Percentiles rank a stretch among this genome's conserved stretches.
These are phyloP conservation scores for Diaporthe ilicicola DNA, from an alignment of 2,329 filamentous ascomycete genomes.

Conservation along the genomic window DNA sequence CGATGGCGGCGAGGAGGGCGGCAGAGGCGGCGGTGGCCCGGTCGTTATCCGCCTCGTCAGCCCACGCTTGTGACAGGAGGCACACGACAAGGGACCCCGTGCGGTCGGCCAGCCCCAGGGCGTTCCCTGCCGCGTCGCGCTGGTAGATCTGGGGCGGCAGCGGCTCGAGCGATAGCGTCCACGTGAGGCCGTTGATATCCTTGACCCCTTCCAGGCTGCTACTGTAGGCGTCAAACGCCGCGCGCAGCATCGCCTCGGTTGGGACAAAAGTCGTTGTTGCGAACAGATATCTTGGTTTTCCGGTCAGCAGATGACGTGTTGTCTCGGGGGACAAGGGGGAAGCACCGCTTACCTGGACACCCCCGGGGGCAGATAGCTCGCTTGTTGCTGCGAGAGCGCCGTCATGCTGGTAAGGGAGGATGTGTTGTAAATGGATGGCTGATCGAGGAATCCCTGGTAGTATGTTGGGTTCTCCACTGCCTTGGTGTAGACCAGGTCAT, in stretches of 20 bases:
- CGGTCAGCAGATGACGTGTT: neutral
- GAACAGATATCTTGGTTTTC: neutral
- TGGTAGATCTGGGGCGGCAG: conserved; percentile 24
- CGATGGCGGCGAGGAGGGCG: neutral
- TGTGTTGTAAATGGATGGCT: neutral
- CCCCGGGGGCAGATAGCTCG: neutral
- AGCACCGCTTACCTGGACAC: neutral
- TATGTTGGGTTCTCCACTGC: neutral
- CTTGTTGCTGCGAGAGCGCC: neutral
- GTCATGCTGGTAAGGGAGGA: neutral
- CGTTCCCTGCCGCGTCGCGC: neutral
- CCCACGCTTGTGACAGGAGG: neutral
- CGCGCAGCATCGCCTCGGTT: conserved; percentile 13
- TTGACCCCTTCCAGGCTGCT: conserved; percentile 1
- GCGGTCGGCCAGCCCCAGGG: neutral
- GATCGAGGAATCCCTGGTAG: neutral
- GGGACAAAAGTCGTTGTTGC: conserved; percentile 10
- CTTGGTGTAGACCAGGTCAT: conserved; percentile 1
- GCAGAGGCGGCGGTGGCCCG: neutral
- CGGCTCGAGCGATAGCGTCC: conserved; percentile 1
- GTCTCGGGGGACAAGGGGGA: too few species aligned
- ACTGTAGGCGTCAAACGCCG: neutral
- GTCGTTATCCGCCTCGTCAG: neutral
- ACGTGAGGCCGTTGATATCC: neutral
- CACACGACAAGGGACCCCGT: neutral